Percentiles rank a stretch among this genome's conserved stretches.
phyloP scores from a whole-genome alignment of 805 yeast genomes.

The Saturnispora galanensis region DNA sequence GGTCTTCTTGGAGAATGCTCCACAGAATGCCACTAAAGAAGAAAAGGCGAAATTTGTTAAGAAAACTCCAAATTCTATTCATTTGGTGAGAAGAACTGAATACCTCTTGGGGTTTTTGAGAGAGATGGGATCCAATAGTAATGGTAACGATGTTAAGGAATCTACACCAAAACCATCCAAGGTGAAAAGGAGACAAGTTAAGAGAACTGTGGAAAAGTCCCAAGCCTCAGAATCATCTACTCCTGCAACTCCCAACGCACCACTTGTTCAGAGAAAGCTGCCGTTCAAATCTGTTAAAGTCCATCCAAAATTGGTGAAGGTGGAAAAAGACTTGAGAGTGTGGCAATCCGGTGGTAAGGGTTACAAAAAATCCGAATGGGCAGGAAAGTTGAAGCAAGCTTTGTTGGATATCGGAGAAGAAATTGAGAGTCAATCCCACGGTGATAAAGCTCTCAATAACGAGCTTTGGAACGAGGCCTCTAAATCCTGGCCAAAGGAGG shows the following conservation, averaged over 20 bases:
- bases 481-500: constrained; percentile 27
- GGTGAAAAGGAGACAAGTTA: constrained; percentile 14
- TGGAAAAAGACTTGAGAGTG: constrained; percentile 21
- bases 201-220: constrained; percentile 15
- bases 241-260: constrained; percentile 3
- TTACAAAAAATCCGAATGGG: constrained; percentile 25
- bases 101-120: constrained; percentile 63
- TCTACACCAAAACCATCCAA: constrained; percentile 13
- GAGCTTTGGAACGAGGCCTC: constrained; percentile 26
- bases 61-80: constrained; percentile 86
- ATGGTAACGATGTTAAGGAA: constrained; percentile 4
- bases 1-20: constrained; percentile 50
- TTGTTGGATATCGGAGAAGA: constrained; percentile 24
- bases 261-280: constrained; percentile 5
- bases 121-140: constrained; percentile 28
- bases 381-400: constrained; percentile 21
- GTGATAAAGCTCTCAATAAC: constrained; percentile 16
- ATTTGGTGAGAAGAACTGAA: constrained; percentile 84
- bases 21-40: constrained; percentile 28
- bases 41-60: constrained; percentile 34
- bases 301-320: constrained; percentile 22
- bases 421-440: constrained; percentile 20
- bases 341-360: constrained; percentile 27
- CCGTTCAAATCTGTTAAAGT: constrained; percentile 6
- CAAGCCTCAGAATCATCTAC: constrained; percentile 16